Evolutionary conservation across 306 rosid genomes (phyloP), one percentile per base, ranked within the genome.

Genomic region (Vachellia pachyceras): DNA sequence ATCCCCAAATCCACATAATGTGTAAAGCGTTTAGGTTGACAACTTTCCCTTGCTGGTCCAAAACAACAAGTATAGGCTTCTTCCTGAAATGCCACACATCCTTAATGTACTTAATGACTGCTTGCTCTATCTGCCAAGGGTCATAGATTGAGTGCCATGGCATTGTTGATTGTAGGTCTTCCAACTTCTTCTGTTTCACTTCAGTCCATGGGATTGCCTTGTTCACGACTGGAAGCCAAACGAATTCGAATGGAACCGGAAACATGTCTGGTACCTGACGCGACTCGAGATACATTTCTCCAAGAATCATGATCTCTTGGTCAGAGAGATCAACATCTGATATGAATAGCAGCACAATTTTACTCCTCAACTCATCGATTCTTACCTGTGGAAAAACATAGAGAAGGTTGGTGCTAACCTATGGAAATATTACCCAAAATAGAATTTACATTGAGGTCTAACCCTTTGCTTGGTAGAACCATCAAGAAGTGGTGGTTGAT

Each of bases 1-100:
- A 88, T 88, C 97, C 92, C 91, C 91, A 92, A 39, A 92, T 88
- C 86, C 94, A 92, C 90, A 92, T 87, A 90, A 90, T 84, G 79
- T 90, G 90, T 11, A 92, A 65, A 42, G 97, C 97, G 74, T 92
- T 92, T 47, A 37, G 46, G 85, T 90, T 86, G 29, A 81, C 84
- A 40, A 87, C 83, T 58, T 77, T 85, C 4, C 97, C 97, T 52
- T 79, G 89, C 1, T 84, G 82, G 82, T 92, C 94, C 79, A 90
- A 50, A 79, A 82, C 94, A 25, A 87, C 90, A 54, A 90, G 83
- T 36, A 88, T 71, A 33, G 92, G 90, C 80, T 87, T 86, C 55
- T 85, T 83, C 49, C 17, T 57, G 82, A 88, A 92, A 60, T 67
- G 80, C 94, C 97, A 92, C 25, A 81, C 78, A 70, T 88, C 85